Base-by-base conservation (phyloP, 495 filamentous ascomycete genomes). In the Chaetomium tenue region DNA sequence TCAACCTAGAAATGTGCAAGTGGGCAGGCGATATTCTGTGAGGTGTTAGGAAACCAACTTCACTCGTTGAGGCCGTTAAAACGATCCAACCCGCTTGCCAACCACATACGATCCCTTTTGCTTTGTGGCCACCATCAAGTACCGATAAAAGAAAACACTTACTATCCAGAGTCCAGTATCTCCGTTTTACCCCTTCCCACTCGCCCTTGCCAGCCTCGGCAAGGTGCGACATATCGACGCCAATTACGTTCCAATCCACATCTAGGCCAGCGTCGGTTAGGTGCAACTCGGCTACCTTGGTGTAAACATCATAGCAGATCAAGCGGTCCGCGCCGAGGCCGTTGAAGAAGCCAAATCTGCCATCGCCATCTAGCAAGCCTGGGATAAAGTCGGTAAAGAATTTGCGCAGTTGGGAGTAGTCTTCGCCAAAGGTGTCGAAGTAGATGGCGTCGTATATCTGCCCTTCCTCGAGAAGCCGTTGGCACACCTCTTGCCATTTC, bases 401-500 rank as follows among this genome's bases (percentile, higher is more conserved):
- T 37, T 86, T 81, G 39, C 88, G 88, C 47, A 98, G 84, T 72
- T 91, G 90, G 6, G 77, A 79, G 77, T 98, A 98, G 52, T 90
- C 87, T 77, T 98, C 95, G 9, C 93, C 94, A 69, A 97, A 98
- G 0, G 94, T 98, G 72, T 98, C 95, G 70, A 97, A 98, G 79
- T 97, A 98, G 61, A 98, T 93, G 40, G 89, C 92, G 74, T 98
- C 91, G 72, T 93, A 95, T 26, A 86, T 77, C 51, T 87, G 81
- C 8, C 88, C 87, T 53, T 86, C 75, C n/a, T 85, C 82, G 0
- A 94, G 76, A 9, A 98, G 80, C 33, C 77, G 75, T 0, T 88
- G 89, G 9, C 96, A 74, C 0, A 96, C 79, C 66, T 96, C 88
- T 75, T 96, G 92, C 92, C 92, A 97, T 64, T 81, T 82, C 9